phyloP scores from a whole-genome alignment of 371 early-diverging fungal species.

The Mucor velutinosus region DNA sequence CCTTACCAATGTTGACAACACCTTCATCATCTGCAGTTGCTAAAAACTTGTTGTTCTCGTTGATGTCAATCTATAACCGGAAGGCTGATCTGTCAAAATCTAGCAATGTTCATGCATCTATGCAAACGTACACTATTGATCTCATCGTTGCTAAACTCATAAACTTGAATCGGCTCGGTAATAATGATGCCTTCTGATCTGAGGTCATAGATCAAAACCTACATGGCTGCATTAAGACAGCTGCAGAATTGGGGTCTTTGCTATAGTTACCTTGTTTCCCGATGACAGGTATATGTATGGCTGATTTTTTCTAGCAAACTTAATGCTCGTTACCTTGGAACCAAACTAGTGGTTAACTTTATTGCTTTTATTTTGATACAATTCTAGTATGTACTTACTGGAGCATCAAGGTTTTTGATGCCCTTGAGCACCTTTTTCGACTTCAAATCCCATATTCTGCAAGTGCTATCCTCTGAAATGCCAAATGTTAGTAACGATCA shows the following conservation, averaged over 20 bases:
- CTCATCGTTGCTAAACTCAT: conserved; percentile 45
- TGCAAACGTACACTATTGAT: conserved; percentile 38
- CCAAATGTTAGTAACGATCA: not conserved
- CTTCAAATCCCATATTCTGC: conserved; percentile 47
- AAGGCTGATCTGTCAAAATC: not conserved
- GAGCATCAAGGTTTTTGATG: conserved; percentile 29
- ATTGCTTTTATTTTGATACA: not conserved
- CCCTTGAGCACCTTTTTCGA: conserved; percentile 31
- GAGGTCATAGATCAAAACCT: conserved; percentile 46
- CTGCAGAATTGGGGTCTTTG: too few species aligned
- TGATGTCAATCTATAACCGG: conserved; percentile 44
- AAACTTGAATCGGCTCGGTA: conserved; percentile 24
- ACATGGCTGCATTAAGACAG: not conserved
- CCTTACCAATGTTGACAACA: conserved; percentile 40
- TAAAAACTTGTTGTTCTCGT: conserved; percentile 40
- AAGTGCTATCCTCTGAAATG: conserved; percentile 45
- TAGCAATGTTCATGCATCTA: not conserved
- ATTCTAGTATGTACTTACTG: conserved; percentile 22
- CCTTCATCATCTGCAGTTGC: conserved; percentile 51
- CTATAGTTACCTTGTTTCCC: conserved; percentile 33
- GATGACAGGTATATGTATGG: conserved; percentile 38
- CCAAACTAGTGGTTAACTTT: not conserved
- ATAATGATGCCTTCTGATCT: conserved; percentile 33
- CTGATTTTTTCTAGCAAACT: conserved; percentile 35
- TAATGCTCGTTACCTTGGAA: conserved; percentile 37